Conservation (phyloP, 1,284 basidiomycete species). For the Pholiota adiposa region DNA sequence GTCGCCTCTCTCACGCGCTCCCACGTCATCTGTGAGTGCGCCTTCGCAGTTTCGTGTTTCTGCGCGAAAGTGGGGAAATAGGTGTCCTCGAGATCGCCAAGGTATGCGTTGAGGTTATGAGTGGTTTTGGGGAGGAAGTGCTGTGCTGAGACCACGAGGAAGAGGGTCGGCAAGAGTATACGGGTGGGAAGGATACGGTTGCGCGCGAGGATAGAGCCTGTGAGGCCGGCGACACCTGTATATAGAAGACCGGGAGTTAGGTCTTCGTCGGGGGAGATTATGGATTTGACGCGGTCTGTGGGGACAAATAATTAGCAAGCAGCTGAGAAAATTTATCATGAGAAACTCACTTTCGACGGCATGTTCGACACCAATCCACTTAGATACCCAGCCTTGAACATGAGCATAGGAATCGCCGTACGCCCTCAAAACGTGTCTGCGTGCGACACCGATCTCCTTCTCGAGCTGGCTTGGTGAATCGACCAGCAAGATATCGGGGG, state of each 20-base stretch:
- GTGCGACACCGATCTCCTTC: constrained; percentile 67
- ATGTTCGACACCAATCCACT: constrained; percentile 84
- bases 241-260: constrained; percentile 88
- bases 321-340: no score
- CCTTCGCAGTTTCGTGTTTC: constrained; percentile 70
- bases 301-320: background rate
- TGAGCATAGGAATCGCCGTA: constrained; percentile 61
- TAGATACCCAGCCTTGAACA: constrained; percentile 72
- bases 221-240: constrained; percentile 86
- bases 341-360: constrained; percentile 78
- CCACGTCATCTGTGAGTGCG: constrained; percentile 64
- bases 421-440: constrained; percentile 58
- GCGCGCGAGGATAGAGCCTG: constrained; percentile 84
- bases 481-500: constrained; percentile 66
- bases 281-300: constrained; percentile 79
- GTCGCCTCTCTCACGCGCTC: constrained; percentile 49
- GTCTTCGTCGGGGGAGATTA: constrained; percentile 79
- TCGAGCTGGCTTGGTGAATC: constrained; percentile 78
- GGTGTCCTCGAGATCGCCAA: constrained; percentile 71
- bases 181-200: constrained; percentile 73
- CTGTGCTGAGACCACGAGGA: constrained; percentile 66
- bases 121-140: constrained; percentile 86
- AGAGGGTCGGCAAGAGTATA: constrained; percentile 69
- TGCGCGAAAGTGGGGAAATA: constrained; percentile 72
- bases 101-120: constrained; percentile 67